These are phyloP conservation scores for Blastocystis sp. DNA, from an alignment of 352 stramenopile species.

Conservation along the genomic window DNA sequence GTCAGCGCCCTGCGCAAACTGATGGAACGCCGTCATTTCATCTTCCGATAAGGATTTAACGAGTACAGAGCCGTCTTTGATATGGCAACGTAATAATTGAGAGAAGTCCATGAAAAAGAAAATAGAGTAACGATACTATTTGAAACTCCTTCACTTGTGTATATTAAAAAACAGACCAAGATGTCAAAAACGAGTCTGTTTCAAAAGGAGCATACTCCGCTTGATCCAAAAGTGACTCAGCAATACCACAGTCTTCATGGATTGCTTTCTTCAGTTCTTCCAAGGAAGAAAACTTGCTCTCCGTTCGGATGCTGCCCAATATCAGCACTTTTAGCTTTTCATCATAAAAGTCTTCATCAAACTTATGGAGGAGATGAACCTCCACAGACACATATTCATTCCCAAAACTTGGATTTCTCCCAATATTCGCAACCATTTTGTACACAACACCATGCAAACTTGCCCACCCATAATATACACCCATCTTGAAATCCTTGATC, in stretches of 20 bases:
- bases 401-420: slow-evolving; percentile 50
- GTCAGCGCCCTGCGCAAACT: background rate
- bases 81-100: background rate
- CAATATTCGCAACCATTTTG: slow-evolving; percentile 59
- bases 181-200: background rate
- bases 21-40: background rate
- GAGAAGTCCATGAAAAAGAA: background rate
- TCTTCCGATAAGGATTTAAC: background rate
- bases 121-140: background rate
- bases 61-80: background rate
- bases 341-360: slow-evolving; percentile 62
- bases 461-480: slow-evolving; percentile 57
- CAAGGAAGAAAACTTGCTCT: slow-evolving; percentile 58
- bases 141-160: background rate
- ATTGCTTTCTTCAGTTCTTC: slow-evolving; percentile 47
- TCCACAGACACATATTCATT: slow-evolving; percentile 42
- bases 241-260: slow-evolving; percentile 48
- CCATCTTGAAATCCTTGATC: slow-evolving; percentile 30
- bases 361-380: slow-evolving; percentile 46
- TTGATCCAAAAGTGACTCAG: background rate
- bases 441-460: slow-evolving; percentile 46
- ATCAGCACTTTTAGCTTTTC: slow-evolving; percentile 42
- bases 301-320: slow-evolving; percentile 25
- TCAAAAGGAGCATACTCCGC: background rate
- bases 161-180: background rate